Percentiles rank a stretch among this genome's conserved stretches.
phyloP scores from a whole-genome alignment of 2,329 filamentous ascomycete species.

The Microcyclosporella mali region DNA sequence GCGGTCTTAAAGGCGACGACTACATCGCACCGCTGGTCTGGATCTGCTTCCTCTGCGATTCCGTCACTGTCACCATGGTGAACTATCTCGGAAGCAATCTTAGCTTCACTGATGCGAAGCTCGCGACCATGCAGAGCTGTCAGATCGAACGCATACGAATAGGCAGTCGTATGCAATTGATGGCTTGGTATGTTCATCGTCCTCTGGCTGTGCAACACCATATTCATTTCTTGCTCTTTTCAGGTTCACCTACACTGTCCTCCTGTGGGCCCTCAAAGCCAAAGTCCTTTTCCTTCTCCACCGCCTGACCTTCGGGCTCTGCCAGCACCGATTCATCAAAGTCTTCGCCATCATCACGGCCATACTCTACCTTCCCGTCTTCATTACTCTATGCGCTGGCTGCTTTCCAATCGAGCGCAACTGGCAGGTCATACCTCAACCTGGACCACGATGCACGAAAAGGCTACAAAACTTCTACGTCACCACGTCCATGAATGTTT shows the following conservation, averaged over 20 bases:
- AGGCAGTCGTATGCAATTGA: conserved; percentile 34
- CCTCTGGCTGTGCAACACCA: not conserved
- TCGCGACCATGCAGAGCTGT: conserved; percentile 18
- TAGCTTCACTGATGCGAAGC: conserved; percentile 15
- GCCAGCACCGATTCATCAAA: conserved; percentile 28
- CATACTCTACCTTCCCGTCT: conserved; percentile 27
- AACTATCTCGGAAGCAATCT: conserved; percentile 28
- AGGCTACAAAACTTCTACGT: conserved; percentile 23
- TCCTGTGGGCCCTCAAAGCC: conserved; percentile 20
- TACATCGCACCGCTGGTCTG: conserved; percentile 32
- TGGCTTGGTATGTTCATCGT: conserved; percentile 29
- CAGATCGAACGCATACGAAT: conserved; percentile 26
- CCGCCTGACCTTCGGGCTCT: conserved; percentile 31
- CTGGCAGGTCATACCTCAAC: conserved; percentile 26
- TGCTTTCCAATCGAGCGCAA: conserved; percentile 27
- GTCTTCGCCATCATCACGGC: conserved; percentile 23
- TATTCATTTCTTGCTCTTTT: not conserved
- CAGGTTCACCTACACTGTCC: conserved; percentile 22
- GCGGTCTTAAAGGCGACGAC: conserved; percentile 36
- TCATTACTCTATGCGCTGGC: conserved; percentile 29
- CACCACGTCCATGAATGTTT: conserved; percentile 28
- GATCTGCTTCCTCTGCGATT: conserved; percentile 30
- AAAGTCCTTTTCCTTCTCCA: conserved; percentile 25
- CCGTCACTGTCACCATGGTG: conserved; percentile 21
- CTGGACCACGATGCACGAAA: conserved; percentile 20